A percentile compares a stretch with the other conserved stretches of the same genome.
Evolutionary conservation across 1,139 yeast genomes (phyloP).

Genomic region (Saccharomyces pastorianus): DNA sequence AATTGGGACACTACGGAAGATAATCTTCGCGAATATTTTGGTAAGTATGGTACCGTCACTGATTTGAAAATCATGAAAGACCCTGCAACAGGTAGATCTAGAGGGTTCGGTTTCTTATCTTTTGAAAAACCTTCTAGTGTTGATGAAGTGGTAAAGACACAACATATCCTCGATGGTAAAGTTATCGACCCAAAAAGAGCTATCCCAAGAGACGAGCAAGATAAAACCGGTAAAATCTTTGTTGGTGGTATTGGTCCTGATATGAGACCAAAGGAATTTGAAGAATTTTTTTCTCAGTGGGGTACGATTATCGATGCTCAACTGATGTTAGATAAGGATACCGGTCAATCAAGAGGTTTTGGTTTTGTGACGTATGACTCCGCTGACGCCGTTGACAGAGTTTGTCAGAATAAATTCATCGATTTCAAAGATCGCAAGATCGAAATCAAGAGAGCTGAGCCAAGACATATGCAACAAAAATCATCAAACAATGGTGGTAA

Average conservation of each 20-base stretch:
- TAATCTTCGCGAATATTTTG: slow-evolving; percentile 68
- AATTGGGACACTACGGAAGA: slow-evolving; percentile 98
- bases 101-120: slow-evolving; percentile 95
- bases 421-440: slow-evolving; percentile 82
- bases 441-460: slow-evolving; percentile 98
- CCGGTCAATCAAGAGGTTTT: slow-evolving; percentile 96
- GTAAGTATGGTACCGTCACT: slow-evolving; percentile 81
- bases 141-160: slow-evolving; percentile 77
- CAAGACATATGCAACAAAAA: slow-evolving; percentile 55
- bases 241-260: slow-evolving; percentile 98
- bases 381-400: slow-evolving; percentile 91
- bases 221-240: slow-evolving; percentile 91
- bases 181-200: slow-evolving; percentile 97
- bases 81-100: slow-evolving; percentile 76
- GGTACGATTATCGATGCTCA: slow-evolving; percentile 96
- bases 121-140: slow-evolving; percentile 78
- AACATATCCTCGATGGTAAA: slow-evolving; percentile 90
- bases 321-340: slow-evolving; percentile 94
- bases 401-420: slow-evolving; percentile 73
- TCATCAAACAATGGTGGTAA: slow-evolving; percentile 28
- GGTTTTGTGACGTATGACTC: slow-evolving; percentile 96
- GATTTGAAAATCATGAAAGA: slow-evolving; percentile 96
- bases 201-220: slow-evolving; percentile 96
- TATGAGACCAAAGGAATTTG: slow-evolving; percentile 87
- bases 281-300: slow-evolving; percentile 77